Conservation (phyloP, 1,139 yeast genomes). For the Taphrina sp. region DNA sequence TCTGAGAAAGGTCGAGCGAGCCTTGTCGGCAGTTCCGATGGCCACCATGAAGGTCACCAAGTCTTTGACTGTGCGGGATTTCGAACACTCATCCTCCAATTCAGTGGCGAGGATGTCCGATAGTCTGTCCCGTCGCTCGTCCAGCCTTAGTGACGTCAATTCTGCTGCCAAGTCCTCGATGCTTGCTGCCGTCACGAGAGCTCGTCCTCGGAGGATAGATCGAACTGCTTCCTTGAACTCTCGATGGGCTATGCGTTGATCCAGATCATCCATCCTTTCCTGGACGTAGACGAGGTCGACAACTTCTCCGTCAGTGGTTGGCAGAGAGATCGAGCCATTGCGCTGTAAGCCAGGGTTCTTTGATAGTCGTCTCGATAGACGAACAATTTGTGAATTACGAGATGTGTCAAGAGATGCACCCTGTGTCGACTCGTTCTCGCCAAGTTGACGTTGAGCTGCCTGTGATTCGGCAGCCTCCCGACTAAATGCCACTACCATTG, state of each 20-base stretch:
- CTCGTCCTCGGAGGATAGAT: constrained; percentile 45
- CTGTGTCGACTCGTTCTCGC: constrained; percentile 2
- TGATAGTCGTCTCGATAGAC: constrained; percentile 26
- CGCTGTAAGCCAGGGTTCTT: constrained; percentile 45
- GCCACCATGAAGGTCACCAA: constrained; percentile 48
- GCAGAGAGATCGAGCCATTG: constrained; percentile 48
- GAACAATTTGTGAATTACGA: constrained; percentile 10
- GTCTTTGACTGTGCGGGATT: constrained; percentile 39
- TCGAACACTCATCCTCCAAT: constrained; percentile 43
- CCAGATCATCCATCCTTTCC: constrained; percentile 65
- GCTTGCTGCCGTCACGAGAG: constrained; percentile 44
- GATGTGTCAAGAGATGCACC: constrained; percentile 3
- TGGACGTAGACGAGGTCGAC: constrained; percentile 43
- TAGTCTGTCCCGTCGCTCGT: constrained; percentile 42
- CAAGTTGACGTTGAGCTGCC: constrained; percentile 1
- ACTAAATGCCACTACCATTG: constrained; percentile 40
- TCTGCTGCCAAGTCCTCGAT: constrained; percentile 30
- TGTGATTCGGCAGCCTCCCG: constrained; percentile 33
- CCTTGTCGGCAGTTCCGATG: constrained; percentile 51
- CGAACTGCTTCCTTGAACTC: constrained; percentile 58
- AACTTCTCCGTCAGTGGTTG: constrained; percentile 39
- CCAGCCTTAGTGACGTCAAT: constrained; percentile 38
- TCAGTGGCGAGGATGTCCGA: constrained; percentile 42
- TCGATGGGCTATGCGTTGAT: constrained; percentile 63
- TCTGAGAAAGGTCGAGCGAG: constrained; percentile 52